Percentiles rank a stretch among this genome's conserved stretches.
Conservation (phyloP, 345 rosid genomes). For the Eucalyptus marginata region DNA sequence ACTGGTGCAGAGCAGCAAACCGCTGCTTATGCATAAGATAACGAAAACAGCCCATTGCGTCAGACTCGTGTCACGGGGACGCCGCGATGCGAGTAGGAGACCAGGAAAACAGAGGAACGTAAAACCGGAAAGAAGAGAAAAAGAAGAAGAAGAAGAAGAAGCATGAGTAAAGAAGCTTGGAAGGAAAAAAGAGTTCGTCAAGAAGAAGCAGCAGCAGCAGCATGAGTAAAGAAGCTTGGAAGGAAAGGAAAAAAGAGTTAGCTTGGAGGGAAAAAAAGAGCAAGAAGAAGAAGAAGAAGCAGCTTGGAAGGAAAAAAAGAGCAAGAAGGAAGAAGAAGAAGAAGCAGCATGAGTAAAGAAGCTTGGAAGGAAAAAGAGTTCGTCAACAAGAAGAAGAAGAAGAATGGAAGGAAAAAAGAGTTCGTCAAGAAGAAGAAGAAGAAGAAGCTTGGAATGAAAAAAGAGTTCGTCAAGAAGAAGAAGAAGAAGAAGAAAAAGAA, state of each 20-base stretch:
- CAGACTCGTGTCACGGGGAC: neutral
- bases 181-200: neutral
- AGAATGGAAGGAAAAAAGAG: neutral
- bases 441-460: neutral
- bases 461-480: neutral
- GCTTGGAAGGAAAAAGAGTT: no score
- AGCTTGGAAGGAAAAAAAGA: no score
- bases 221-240: no score
- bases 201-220: neutral
- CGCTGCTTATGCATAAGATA: neutral
- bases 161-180: neutral
- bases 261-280: no score
- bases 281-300: no score
- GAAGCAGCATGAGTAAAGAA: no score
- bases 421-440: no score
- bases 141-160: rapidly evolving
- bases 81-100: neutral
- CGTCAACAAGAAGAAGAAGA: neutral
- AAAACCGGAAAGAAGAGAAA: neutral
- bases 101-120: neutral
- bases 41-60: neutral
- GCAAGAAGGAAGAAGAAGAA: neutral
- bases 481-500: neutral
- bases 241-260: no score
- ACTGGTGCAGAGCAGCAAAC: neutral